Evolutionary conservation across 202 grass and related monocot genomes (phyloP).

Genomic region (Setaria viridis): DNA sequence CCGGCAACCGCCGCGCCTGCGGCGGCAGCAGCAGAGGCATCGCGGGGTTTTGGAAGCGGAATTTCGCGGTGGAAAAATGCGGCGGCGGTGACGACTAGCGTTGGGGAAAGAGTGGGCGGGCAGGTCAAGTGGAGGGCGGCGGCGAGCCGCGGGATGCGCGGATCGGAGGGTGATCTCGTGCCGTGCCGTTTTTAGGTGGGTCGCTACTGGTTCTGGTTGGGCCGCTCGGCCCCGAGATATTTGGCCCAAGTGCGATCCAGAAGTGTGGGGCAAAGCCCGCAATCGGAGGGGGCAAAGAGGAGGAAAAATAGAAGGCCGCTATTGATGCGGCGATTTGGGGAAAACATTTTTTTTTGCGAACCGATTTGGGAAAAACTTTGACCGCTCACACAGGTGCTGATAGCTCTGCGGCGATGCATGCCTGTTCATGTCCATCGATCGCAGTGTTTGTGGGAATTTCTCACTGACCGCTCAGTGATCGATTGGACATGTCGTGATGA

Average conservation of each 20-base stretch:
- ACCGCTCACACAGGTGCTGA: no score
- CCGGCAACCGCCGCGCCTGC: constrained; percentile 27
- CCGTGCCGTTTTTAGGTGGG: constrained; percentile 16
- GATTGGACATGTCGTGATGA: neutral
- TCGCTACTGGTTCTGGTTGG: neutral
- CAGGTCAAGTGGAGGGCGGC: neutral
- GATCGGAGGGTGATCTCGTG: constrained; percentile 24
- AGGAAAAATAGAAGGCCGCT: neutral
- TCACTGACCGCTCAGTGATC: no score
- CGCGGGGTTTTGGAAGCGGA: neutral
- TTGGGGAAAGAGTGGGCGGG: neutral
- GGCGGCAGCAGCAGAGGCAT: constrained; percentile 40
- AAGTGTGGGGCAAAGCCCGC: neutral
- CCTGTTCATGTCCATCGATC: neutral
- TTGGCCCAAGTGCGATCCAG: constrained; percentile 15
- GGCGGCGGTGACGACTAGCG: neutral
- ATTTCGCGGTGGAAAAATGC: constrained; percentile 13
- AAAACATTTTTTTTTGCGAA: neutral
- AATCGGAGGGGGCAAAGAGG: no score
- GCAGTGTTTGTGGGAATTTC: no score
- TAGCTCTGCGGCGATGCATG: neutral
- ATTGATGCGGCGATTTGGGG: neutral
- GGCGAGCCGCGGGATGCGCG: neutral
- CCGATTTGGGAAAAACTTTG: neutral
- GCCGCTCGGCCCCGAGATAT: neutral